phyloP scores from a whole-genome alignment of 176 grass and related monocot genomes.

The Triticum turgidum region DNA sequence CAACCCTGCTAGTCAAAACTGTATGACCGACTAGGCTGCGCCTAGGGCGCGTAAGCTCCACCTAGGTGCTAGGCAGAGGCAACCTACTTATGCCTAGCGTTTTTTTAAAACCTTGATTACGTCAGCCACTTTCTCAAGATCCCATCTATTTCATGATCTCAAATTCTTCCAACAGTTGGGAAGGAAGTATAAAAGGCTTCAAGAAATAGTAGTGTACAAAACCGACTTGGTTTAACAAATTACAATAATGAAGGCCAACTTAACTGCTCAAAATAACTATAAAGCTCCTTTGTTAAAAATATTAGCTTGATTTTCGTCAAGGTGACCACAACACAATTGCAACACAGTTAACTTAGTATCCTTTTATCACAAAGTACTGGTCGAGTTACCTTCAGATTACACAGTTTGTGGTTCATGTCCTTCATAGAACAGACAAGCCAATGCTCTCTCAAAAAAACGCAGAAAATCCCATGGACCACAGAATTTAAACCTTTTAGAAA shows the following conservation, averaged over 20 bases:
- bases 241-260: background rate
- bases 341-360: background rate
- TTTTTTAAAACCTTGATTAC: background rate
- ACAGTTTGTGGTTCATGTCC: background rate
- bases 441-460: background rate
- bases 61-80: background rate
- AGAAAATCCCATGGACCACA: background rate
- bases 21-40: background rate
- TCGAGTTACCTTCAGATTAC: background rate
- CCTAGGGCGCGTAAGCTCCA: background rate
- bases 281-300: background rate
- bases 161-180: background rate
- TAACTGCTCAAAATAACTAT: background rate
- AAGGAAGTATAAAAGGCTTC: background rate
- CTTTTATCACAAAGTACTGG: background rate
- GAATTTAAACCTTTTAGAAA: background rate
- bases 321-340: background rate
- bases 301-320: background rate
- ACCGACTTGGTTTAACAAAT: background rate
- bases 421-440: background rate
- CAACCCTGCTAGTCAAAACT: background rate
- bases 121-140: background rate
- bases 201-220: background rate
- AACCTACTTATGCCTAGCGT: background rate
- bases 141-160: background rate